Percentiles rank a stretch among this genome's conserved stretches.
These are phyloP conservation scores for Aristolochia fimbriata DNA, from an alignment of 164 flowering plant genomes.

Conservation along the genomic window DNA sequence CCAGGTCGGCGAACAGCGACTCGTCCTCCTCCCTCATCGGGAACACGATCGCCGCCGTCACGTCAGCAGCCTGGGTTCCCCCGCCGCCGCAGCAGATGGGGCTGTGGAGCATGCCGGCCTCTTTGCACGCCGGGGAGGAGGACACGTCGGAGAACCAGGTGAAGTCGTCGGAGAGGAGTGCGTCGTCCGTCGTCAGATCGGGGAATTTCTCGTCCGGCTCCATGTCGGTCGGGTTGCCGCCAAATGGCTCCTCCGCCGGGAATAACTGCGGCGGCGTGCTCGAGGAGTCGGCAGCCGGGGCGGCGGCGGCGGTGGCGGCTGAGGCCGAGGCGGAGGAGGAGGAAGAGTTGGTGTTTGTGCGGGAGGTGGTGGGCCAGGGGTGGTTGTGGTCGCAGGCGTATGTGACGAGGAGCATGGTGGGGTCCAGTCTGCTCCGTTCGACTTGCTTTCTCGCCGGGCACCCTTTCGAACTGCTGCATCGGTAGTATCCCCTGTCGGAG, in stretches of 20 bases:
- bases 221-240: constrained; percentile 6
- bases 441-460: constrained; percentile 97
- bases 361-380: constrained; percentile 41
- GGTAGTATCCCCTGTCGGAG: constrained; percentile 63
- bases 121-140: constrained; percentile 20
- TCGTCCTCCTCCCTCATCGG: constrained; percentile 68
- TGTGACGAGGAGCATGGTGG: constrained; percentile 71
- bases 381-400: constrained; percentile 90
- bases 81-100: constrained; percentile 32
- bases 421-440: constrained; percentile 72
- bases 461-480: constrained; percentile 87
- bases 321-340: background rate
- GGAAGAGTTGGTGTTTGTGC: constrained; percentile 6
- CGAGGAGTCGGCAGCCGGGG: background rate
- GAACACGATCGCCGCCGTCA: constrained; percentile 27
- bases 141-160: constrained; percentile 21
- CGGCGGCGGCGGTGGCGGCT: constrained; percentile 7
- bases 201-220: constrained; percentile 21
- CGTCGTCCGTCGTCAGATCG: constrained; percentile 17
- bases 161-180: constrained; percentile 22
- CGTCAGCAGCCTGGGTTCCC: constrained; percentile 20
- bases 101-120: constrained; percentile 35
- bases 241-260: constrained; percentile 9
- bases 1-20: constrained; percentile 76
- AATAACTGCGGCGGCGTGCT: background rate